phyloP scores from a whole-genome alignment of 2,329 filamentous ascomycete species.

The Pyrenophora graminea region DNA sequence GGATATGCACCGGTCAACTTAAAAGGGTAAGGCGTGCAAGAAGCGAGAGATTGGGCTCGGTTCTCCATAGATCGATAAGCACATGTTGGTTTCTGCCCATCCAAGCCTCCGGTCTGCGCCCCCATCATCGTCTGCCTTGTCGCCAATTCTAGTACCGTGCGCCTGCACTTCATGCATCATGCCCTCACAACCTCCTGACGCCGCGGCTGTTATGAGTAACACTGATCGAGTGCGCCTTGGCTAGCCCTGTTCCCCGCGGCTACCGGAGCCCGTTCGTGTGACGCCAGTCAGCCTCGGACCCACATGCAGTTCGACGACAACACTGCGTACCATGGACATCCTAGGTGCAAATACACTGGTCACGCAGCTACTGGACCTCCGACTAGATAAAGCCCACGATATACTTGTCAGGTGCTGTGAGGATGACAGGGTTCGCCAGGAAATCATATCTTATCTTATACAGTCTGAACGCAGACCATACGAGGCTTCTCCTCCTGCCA shows the following conservation, averaged over 20 bases:
- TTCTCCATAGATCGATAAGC: no score
- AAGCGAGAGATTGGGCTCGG: no score
- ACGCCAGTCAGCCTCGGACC: background rate
- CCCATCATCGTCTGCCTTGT: no score
- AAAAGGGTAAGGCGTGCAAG: no score
- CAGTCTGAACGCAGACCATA: background rate
- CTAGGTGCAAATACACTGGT: background rate
- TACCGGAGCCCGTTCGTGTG: background rate
- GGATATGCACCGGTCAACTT: no score
- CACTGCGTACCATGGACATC: background rate
- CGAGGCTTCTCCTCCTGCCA: background rate
- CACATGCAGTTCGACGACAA: background rate
- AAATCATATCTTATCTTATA: background rate
- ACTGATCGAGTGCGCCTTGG: background rate
- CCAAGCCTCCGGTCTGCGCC: no score
- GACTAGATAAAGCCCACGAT: background rate
- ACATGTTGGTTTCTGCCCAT: no score
- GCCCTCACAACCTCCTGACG: background rate
- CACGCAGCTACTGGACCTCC: background rate
- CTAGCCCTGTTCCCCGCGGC: background rate
- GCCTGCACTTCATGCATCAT: no score
- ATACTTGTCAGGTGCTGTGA: background rate
- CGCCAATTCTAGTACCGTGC: no score
- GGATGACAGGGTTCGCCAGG: background rate
- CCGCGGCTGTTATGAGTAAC: background rate